Evolutionary conservation across 148 eudicot genomes (phyloP).

Genomic region (Rhododendron kiyosumense): DNA sequence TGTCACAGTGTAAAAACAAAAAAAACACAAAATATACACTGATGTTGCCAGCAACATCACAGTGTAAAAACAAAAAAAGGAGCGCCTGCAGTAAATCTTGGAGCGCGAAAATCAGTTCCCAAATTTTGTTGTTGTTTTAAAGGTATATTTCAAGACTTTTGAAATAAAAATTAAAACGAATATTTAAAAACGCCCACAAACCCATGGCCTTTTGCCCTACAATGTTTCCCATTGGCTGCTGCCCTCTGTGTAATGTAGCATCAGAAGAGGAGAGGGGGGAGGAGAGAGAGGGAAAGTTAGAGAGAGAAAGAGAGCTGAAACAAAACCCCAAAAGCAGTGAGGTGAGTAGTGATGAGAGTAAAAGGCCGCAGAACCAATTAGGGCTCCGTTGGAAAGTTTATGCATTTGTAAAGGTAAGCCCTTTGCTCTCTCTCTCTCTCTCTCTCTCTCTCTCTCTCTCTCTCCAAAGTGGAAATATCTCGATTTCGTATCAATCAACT

Average conservation of each 20-base stretch:
- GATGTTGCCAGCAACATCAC: too few species aligned
- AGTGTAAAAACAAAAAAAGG: too few species aligned
- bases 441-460: not conserved
- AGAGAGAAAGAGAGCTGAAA: slow-evolving; percentile 9
- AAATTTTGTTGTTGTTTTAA: too few species aligned
- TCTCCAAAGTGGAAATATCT: not conserved
- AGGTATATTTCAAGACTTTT: not conserved
- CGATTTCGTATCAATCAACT: not conserved
- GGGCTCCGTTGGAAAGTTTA: slow-evolving; percentile 23
- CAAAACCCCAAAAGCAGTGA: slow-evolving; percentile 5
- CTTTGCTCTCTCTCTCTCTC: not conserved
- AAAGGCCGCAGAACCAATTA: slow-evolving; percentile 18
- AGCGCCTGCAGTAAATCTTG: too few species aligned
- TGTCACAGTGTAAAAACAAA: too few species aligned
- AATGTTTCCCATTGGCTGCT: slow-evolving; percentile 30
- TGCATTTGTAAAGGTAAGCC: slow-evolving; percentile 35
- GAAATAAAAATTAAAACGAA: too few species aligned
- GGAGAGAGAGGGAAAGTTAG: slow-evolving; percentile 20
- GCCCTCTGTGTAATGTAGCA: not conserved
- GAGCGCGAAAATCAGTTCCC: too few species aligned
- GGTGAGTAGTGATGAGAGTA: slow-evolving; percentile 15
- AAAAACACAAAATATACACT: too few species aligned
- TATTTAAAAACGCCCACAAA: not conserved
- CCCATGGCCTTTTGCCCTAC: not conserved
- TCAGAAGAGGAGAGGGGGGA: not conserved